Evolutionary conservation across 1,284 basidiomycete genomes (phyloP).

Genomic region (Flammula alnicola): DNA sequence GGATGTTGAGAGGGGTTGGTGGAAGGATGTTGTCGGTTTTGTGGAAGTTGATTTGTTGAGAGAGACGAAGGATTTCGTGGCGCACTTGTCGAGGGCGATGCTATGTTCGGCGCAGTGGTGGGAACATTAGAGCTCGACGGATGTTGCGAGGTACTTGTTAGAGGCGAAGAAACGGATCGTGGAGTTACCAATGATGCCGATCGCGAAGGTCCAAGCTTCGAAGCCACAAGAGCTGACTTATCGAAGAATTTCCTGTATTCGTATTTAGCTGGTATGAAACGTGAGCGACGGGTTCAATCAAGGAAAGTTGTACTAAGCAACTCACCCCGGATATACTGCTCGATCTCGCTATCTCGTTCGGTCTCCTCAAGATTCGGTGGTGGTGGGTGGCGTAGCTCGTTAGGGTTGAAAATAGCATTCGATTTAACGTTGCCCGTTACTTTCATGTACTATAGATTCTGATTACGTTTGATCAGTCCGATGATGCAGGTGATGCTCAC

Average conservation of each 20-base stretch:
- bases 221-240: slow-evolving; percentile 45
- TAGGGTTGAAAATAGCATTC: slow-evolving; percentile 76
- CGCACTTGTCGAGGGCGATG: too few relatives aligned
- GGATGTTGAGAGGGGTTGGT: slow-evolving; percentile 3
- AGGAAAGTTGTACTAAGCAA: slow-evolving; percentile 20
- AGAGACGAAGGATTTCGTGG: too few relatives aligned
- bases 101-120: too few relatives aligned
- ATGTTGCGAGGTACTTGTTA: slow-evolving; percentile 21
- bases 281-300: slow-evolving; percentile 1
- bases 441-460: slow-evolving; percentile 61
- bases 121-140: too few relatives aligned
- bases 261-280: slow-evolving; percentile 62
- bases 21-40: too few relatives aligned
- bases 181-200: slow-evolving; percentile 38
- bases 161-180: slow-evolving; percentile 31
- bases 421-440: slow-evolving; percentile 78
- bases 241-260: slow-evolving; percentile 70
- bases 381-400: slow-evolving; percentile 76
- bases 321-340: slow-evolving; percentile 81
- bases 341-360: slow-evolving; percentile 83
- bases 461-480: slow-evolving; percentile 5
- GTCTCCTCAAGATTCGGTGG: slow-evolving; percentile 80
- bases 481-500: slow-evolving; percentile 42
- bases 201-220: slow-evolving; percentile 53
- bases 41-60: too few relatives aligned